phyloP scores from a whole-genome alignment of 495 filamentous ascomycete genomes.

The Lindgomyces ingoldianus region DNA sequence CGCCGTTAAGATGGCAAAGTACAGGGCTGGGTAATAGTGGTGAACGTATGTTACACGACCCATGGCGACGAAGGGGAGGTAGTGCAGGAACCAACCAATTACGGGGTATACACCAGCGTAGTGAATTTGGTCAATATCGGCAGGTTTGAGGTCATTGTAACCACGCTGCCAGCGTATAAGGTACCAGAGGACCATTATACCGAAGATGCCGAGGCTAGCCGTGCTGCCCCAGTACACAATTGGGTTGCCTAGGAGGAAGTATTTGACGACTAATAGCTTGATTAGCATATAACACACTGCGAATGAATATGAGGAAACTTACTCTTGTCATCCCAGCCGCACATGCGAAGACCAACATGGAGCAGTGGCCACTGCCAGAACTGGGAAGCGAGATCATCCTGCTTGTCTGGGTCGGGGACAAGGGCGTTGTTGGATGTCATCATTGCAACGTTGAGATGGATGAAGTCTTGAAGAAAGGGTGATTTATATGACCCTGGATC shows the following conservation, averaged over 20 bases:
- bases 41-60: slow-evolving; percentile 98
- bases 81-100: slow-evolving; percentile 94
- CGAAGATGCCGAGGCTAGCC: slow-evolving; percentile 70
- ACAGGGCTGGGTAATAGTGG: slow-evolving; percentile 98
- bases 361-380: slow-evolving; percentile 99
- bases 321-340: slow-evolving; percentile 90
- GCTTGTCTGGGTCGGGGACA: slow-evolving; percentile 97
- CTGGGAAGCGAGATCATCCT: slow-evolving; percentile 93
- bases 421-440: slow-evolving; percentile 99
- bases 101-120: slow-evolving; percentile 90
- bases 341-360: slow-evolving; percentile 95
- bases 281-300: slow-evolving; percentile 14
- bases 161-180: slow-evolving; percentile 94
- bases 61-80: slow-evolving; percentile 94
- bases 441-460: slow-evolving; percentile 98
- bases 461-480: slow-evolving; percentile 93
- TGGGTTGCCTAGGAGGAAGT: slow-evolving; percentile 97
- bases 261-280: slow-evolving; percentile 67
- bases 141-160: slow-evolving; percentile 75
- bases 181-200: slow-evolving; percentile 75
- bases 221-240: slow-evolving; percentile 95
- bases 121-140: slow-evolving; percentile 88
- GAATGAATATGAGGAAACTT: slow-evolving; percentile 10
- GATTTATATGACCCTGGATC: slow-evolving; percentile 94
- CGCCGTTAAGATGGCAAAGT: slow-evolving; percentile 88